A percentile compares a stretch with the other conserved stretches of the same genome.
These are phyloP conservation scores for Suillus ampliporus DNA, from an alignment of 768 basidiomycete genomes.

Conservation along the genomic window DNA sequence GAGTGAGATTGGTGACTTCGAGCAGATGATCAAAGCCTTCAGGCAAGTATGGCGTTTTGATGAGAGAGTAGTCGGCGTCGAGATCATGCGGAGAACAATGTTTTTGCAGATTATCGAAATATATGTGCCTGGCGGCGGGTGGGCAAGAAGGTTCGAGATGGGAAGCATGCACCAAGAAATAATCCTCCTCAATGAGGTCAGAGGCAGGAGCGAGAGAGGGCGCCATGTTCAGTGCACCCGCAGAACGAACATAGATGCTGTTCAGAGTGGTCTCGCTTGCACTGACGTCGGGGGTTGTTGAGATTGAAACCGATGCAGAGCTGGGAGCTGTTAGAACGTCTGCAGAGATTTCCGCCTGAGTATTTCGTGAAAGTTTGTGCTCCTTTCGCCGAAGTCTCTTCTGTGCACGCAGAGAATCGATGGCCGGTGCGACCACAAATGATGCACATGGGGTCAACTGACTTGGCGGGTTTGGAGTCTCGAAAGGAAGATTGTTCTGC, in stretches of 20 bases:
- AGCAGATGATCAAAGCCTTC: conserved; percentile 5
- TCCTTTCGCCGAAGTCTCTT: too few relatives aligned
- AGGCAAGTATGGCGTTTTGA: background rate
- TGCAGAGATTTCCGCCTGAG: background rate
- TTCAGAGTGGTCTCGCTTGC: background rate
- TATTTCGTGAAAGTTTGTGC: background rate
- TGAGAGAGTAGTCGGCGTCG: too few relatives aligned
- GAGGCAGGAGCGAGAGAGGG: conserved; percentile 1
- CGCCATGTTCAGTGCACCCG: background rate
- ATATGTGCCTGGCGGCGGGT: background rate
- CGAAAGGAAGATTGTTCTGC: too few relatives aligned
- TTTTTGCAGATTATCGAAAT: background rate
- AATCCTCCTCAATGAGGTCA: background rate
- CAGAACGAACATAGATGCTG: conserved; percentile 1
- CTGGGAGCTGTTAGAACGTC: background rate
- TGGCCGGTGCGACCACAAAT: too few relatives aligned
- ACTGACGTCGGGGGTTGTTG: background rate
- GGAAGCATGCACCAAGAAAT: background rate
- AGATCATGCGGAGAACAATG: too few relatives aligned
- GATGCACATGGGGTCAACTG: too few relatives aligned
- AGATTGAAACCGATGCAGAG: conserved; percentile 6
- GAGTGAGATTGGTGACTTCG: background rate
- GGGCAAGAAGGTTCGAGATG: background rate
- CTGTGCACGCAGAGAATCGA: too few relatives aligned
- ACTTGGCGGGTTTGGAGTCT: too few relatives aligned